Evolutionary conservation across 2,329 filamentous ascomycete genomes (phyloP), one percentile per base, ranked within the genome.

Genomic region (Ophiocordyceps polyrhachis-furcata): DNA sequence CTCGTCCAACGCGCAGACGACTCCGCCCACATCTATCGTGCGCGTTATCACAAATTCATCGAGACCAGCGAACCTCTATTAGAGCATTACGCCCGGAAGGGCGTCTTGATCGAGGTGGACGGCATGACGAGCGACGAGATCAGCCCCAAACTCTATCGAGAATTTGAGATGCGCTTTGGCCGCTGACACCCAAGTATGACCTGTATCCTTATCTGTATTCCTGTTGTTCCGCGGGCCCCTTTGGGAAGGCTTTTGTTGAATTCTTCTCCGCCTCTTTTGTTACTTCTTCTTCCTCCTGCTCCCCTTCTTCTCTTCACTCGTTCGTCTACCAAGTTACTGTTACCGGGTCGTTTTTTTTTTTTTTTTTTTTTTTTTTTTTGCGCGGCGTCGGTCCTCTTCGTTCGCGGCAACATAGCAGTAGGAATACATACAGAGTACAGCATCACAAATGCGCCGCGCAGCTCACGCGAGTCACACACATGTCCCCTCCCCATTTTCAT

Each of bases 121-220:
- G 91, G 91, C 20, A 76, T 88, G 63, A 89, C 79, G 60, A 94
- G 87, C 57, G 85, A 98, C 57, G 91, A 96, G 65, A 98, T 98
- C 53, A 88, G 74, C 45, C 91, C 91, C n/a, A 79, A 87, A 66
- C 69, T 98, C 25, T 83, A 86, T 56, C 64, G 69, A 9, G 87
- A 94, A 63, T 84, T 98, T 60, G 79, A 84, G 64, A 75, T 68
- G 56, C 73, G 82, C 46, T 96, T 96, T 46, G 55, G 58, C 40
- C 44, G 50, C 29, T 61, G 37, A 50, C 17, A 9, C 21, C 20
- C 20, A 11, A 11, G 3, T 38, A 4, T 38, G 35, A n/a, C 35
- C 31, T 38, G 35, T 17, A 38, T 38, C 15, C 15, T 8, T 15
- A 4, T 40, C 12, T 40, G 17, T 23, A 14, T 23, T 6, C 12